A percentile compares a stretch with the other conserved stretches of the same genome.
These are phyloP conservation scores for Phytophthora pluvialis DNA, from an alignment of 352 stramenopile species.

Conservation along the genomic window DNA sequence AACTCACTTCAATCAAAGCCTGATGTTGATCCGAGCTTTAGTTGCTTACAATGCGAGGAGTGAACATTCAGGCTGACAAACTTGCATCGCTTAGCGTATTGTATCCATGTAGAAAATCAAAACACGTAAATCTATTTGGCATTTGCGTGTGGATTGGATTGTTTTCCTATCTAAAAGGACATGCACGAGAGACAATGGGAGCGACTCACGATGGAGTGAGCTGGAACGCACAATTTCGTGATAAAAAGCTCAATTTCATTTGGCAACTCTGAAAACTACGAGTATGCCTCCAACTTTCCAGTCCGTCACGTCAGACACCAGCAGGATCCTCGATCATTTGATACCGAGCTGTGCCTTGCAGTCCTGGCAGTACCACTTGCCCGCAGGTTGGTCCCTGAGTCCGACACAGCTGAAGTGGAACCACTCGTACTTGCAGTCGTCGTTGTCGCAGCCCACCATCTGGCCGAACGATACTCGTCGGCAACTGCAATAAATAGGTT, in stretches of 20 bases:
- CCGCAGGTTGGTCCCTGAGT: constrained; percentile 80
- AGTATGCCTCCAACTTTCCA: too few species aligned
- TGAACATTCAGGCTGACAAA: too few species aligned
- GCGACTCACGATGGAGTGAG: too few species aligned
- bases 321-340: constrained; percentile 45
- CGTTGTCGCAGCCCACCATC: constrained; percentile 94
- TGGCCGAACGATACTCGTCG: constrained; percentile 90
- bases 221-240: too few species aligned
- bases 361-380: constrained; percentile 87
- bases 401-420: constrained; percentile 93
- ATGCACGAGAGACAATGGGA: too few species aligned
- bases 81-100: too few species aligned
- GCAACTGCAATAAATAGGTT: constrained; percentile 89
- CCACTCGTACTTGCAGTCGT: constrained; percentile 94
- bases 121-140: too few species aligned
- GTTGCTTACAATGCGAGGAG: not conserved
- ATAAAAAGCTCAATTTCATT: too few species aligned
- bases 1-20: not conserved
- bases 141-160: too few species aligned
- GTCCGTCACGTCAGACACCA: not conserved
- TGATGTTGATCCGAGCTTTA: not conserved
- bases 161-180: too few species aligned
- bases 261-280: too few species aligned
- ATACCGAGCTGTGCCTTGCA: constrained; percentile 75
- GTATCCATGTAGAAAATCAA: too few species aligned